Conservation (phyloP, 148 eudicot species). For the Cornus suecica region DNA sequence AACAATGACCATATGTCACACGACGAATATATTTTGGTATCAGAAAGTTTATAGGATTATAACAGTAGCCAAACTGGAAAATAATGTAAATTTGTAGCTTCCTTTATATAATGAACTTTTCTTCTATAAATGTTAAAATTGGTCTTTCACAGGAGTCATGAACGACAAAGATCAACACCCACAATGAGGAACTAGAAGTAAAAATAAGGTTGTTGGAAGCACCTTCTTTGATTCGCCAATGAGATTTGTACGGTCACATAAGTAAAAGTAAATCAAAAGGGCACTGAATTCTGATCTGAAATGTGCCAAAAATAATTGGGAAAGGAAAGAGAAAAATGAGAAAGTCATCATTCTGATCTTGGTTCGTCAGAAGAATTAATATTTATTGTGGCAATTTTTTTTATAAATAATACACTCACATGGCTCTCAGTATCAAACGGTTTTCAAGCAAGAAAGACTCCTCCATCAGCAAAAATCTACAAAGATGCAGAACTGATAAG, state of each 20-base stretch:
- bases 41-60: neutral
- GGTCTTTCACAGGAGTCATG: neutral
- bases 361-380: constrained; percentile 1
- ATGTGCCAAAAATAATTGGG: too few relatives aligned
- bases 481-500: constrained; percentile 5
- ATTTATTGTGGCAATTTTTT: neutral
- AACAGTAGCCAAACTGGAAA: neutral
- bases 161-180: neutral
- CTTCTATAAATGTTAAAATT: too few relatives aligned
- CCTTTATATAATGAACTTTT: neutral
- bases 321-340: constrained; percentile 6
- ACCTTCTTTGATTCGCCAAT: constrained; percentile 40
- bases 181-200: neutral
- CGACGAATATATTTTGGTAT: neutral
- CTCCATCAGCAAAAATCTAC: constrained; percentile 73
- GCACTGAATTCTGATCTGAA: constrained; percentile 79
- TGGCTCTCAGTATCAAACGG: constrained; percentile 70
- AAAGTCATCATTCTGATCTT: constrained; percentile 8
- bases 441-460: constrained; percentile 81
- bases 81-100: neutral
- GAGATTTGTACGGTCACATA: constrained; percentile 86
- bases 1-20: neutral
- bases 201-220: neutral
- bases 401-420: constrained; percentile 48
- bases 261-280: constrained; percentile 63